These are phyloP conservation scores for Anisodus acutangulus DNA, from an alignment of 257 asterid species.

Conservation along the genomic window DNA sequence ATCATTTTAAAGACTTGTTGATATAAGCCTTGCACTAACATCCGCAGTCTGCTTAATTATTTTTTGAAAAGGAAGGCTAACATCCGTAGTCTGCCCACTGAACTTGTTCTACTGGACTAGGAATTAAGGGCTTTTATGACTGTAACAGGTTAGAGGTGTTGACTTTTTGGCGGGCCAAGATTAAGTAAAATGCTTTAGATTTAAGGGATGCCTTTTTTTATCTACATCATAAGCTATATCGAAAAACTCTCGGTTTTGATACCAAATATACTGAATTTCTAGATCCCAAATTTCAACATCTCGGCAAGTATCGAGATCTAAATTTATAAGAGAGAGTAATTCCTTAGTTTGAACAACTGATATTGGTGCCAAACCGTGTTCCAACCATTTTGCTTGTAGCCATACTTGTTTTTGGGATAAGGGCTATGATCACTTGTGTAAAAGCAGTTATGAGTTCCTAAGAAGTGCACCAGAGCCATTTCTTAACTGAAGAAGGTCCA, in stretches of 20 bases:
- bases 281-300: neutral
- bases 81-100: neutral
- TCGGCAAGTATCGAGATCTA: neutral
- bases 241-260: neutral
- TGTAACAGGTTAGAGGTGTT: neutral
- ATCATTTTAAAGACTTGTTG: neutral
- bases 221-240: neutral
- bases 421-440: neutral
- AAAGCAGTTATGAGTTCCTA: neutral
- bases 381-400: neutral
- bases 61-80: neutral
- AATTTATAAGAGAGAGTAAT: neutral
- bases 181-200: neutral
- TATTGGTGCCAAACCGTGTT: neutral
- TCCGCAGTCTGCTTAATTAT: neutral
- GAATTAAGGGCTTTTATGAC: neutral
- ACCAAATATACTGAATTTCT: neutral
- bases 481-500: neutral
- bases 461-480: neutral
- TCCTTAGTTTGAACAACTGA: neutral
- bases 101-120: constrained; percentile 1
- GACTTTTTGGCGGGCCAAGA: neutral
- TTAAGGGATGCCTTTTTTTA: neutral
- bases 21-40: neutral
- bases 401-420: neutral